Evolutionary conservation across 106 monocot genomes (phyloP), one percentile per base, ranked within the genome.

Genomic region (Iris macrosiphon): DNA sequence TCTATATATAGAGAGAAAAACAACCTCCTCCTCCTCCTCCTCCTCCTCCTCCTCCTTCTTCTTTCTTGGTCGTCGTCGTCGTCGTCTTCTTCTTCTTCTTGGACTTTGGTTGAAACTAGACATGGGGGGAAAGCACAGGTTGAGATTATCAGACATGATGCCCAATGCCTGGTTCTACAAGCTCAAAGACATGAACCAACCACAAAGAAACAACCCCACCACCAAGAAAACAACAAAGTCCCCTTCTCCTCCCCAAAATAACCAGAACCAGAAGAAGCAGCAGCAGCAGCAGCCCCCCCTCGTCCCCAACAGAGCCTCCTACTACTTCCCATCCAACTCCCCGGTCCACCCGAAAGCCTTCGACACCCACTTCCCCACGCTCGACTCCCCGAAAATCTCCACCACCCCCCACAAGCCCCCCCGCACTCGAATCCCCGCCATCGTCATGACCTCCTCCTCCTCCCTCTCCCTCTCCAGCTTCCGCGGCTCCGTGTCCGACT

Each of bases 161-260:
- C 90, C 90, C n/a, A 91, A 69, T 57, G 56, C 81, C 16, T 91
- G 90, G 85, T 72, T 79, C 60, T 71, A 70, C 69, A 92, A 79
- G 75, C 73, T 82, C 55, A 92, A 67, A 14, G 65, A 78, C 57
- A 72, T 78, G 63, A 52, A 56, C 21, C 72, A 33, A 12, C 59
- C 20, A 18, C 52, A 17, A 11, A 44, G 3, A 16, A 20, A 38
- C 0, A 60, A 28, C 60, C 17, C 31, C 12, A 37, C 7, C 11
- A 40, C 1, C 17, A n/a, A 27, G 11, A 56, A 12, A 27, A 15
- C 49, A 25, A 39, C 14, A 8, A 63, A 29, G 11, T n/a, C n/a
- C n/a, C n/a, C n/a, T n/a, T n/a, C n/a, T n/a, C n/a, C n/a, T n/a
- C n/a, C n/a, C n/a, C n/a, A n/a, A n/a, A n/a, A n/a, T n/a, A n/a